phyloP scores from a whole-genome alignment of 495 filamentous ascomycete genomes.

The Aspergillus hancockii region DNA sequence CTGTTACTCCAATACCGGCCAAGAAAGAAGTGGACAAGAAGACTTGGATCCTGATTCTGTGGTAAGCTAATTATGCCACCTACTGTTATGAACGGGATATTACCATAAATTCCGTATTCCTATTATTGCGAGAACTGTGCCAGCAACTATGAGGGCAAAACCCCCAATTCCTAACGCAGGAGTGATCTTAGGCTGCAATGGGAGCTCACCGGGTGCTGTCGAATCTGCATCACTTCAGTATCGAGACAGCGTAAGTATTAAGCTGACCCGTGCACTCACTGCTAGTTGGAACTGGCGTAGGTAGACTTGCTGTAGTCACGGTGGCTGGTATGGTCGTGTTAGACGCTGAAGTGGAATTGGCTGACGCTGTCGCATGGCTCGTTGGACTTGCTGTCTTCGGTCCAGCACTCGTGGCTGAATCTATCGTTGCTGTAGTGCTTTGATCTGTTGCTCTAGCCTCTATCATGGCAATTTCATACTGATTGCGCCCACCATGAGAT shows the following conservation, averaged over 20 bases:
- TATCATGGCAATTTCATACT: constrained; percentile 15
- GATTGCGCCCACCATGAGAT: constrained; percentile 14
- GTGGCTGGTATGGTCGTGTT: constrained; percentile 16
- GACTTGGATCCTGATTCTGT: constrained; percentile 60
- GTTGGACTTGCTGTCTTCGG: constrained; percentile 11
- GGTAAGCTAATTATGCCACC: constrained; percentile 2
- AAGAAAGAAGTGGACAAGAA: constrained; percentile 79
- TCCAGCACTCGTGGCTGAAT: constrained; percentile 9
- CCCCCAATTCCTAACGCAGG: constrained; percentile 80
- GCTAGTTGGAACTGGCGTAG: constrained; percentile 17
- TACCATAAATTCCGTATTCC: constrained; percentile 83
- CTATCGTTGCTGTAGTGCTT: constrained; percentile 9
- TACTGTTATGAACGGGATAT: not conserved
- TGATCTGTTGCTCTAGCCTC: constrained; percentile 16
- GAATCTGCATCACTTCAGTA: constrained; percentile 18
- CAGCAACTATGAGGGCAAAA: constrained; percentile 69
- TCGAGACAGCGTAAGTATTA: not conserved
- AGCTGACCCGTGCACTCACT: constrained; percentile 22
- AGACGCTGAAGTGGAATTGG: constrained; percentile 17
- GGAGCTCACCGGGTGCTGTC: constrained; percentile 49
- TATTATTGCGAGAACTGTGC: constrained; percentile 68
- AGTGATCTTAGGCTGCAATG: constrained; percentile 72
- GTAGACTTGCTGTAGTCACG: constrained; percentile 21
- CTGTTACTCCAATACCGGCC: constrained; percentile 70
- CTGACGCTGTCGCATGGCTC: constrained; percentile 19